Base-by-base conservation (phyloP, 2,329 filamentous ascomycete genomes). In the Colletotrichum nymphaeae region DNA sequence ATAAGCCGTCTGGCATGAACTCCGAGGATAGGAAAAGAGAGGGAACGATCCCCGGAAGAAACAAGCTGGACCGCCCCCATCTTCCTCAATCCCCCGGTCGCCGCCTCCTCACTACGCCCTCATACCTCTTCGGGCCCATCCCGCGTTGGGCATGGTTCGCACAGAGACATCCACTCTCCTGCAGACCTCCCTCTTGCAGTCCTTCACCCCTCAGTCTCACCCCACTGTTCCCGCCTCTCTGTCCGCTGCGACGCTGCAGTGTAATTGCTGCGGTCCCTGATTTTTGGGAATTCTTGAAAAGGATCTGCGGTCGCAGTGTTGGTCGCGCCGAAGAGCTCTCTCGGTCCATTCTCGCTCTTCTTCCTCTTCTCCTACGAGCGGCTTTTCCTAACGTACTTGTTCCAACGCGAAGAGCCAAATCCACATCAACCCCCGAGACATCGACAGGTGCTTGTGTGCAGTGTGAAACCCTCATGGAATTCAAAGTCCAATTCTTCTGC, bases 401-500 rank as follows among this genome's bases (percentile, higher is more conserved):
- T 26, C 11, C 2, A 16, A 19, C 35, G 56, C n/a, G 56, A 28
- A n/a, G 35, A 26, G 8, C 37, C 3, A 24, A 24, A 32, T 16
- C n/a, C 14, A 63, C 14, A n/a, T 26, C 35, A 24, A 2, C 28
- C 9, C 16, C 5, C 24, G 28, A 58, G 28, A 30, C 58, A n/a
- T 53, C 22, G 3, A 32, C 26, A 8, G 55, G 42, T 67, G 55
- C 53, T 42, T 42, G 22, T 28, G 22, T 56, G 16, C 53, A 16
- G 19, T 22, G 32, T 49, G 42, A 72, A 72, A 37, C 7, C 67
- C 72, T 59, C 53, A 80, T 79, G 78, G 77, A 78, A 75, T 78
- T 78, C 73, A 67, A 75, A 46, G 67, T 75, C 71, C 75, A 77
- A 35, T 78, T 78, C 73, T 78, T 77, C 64, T 78, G 75, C 35